Base-by-base conservation (phyloP, 495 filamentous ascomycete species). In the Patellaria atrata region DNA sequence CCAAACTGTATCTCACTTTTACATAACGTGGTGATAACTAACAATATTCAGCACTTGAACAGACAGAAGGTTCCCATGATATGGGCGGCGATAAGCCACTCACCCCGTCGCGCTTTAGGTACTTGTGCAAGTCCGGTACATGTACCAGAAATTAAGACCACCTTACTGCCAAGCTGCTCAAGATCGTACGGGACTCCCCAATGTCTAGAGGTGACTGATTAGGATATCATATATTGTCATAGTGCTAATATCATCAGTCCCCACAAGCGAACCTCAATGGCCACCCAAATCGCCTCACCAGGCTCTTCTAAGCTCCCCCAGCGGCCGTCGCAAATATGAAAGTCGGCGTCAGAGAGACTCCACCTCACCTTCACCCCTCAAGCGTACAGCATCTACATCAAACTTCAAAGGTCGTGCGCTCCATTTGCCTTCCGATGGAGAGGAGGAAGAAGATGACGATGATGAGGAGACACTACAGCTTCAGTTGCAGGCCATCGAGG, bases 401-500 rank as follows among this genome's bases (percentile, higher is more conserved):
- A 56, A 59, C 43, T 48, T 58, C 28, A 31, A 31, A 10, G 8
- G 17, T 8, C 9, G 7, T 8, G 10, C 28, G 13, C 8, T 31
- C 7, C 17, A 8, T 8, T n/a, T 26, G 7, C 13, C 8, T 14
- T 28, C 17, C n/a, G n/a, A n/a, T n/a, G n/a, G n/a, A 11, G 51
- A 41, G 1, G 54, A 67, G 16, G 64, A 68, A 1, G 71, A 76
- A 2, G 75, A 72, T 5, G 79, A 82, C 0, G 84, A 96, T 18
- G 89, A 97, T 47, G 89, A 94, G 49, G 86, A 94, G 55, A 85
- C 73, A 1, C 54, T 94, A 20, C 64, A 86, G 41, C 62, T 97
- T 41, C 71, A 87, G 48, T 60, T 97, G 15, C 71, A 80, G 31
- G 82, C 77, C 33, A 87, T 97, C 32, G 73, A 94, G 48, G 82